Conservation (phyloP, 139 green algal genomes). For the Trebouxia sp. region DNA sequence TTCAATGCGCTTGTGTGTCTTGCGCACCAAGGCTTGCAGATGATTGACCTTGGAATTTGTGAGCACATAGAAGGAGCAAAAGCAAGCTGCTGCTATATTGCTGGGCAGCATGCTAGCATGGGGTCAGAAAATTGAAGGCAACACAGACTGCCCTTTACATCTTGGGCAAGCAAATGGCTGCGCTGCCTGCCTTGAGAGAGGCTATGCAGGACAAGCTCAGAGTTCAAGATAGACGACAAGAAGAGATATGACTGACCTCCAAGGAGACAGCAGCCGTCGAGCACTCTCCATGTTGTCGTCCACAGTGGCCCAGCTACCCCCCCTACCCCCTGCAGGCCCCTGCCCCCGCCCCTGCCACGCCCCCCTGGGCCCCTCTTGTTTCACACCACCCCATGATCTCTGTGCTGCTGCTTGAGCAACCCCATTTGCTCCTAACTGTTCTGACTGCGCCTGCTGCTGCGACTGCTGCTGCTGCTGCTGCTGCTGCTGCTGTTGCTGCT, state of each 20-base stretch:
- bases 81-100: too few species aligned
- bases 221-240: too few species aligned
- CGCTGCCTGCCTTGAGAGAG: too few species aligned
- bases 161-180: too few species aligned
- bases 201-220: too few species aligned
- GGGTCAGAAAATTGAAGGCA: too few species aligned
- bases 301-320: neutral
- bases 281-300: constrained; percentile 15
- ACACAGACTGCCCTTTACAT: too few species aligned
- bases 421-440: neutral
- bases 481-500: neutral
- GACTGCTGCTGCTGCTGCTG: neutral
- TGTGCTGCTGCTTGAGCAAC: neutral
- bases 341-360: constrained; percentile 7
- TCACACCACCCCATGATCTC: neutral
- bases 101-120: too few species aligned
- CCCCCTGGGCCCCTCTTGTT: neutral
- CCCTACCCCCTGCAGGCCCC: neutral
- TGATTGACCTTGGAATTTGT: too few species aligned
- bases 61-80: too few species aligned
- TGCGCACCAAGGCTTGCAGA: too few species aligned
- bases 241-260: constrained; percentile 4
- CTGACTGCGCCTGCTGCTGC: neutral
- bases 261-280: neutral
- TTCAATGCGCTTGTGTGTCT: too few species aligned